Evolutionary conservation across 768 basidiomycete species (phyloP).

Genomic region (Boletus sensibilis): DNA sequence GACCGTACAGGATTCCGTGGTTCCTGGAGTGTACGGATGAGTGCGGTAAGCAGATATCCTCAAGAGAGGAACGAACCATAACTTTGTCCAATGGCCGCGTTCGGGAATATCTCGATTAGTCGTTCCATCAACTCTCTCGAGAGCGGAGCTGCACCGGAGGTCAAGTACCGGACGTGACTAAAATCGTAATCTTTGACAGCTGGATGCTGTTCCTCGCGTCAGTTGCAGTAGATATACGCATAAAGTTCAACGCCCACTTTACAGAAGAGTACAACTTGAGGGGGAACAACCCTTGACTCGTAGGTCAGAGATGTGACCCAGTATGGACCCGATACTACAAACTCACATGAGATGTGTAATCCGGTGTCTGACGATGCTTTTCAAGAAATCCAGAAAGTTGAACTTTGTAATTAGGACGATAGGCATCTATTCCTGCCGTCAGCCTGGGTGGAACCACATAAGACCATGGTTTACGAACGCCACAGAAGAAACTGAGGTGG

Average conservation of each 20-base stretch:
- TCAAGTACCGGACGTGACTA: constrained; percentile 38
- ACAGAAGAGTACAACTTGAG: constrained; percentile 48
- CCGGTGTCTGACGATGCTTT: constrained; percentile 44
- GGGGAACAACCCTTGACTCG: constrained; percentile 41
- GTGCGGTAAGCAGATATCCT: neutral
- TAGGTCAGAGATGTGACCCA: neutral
- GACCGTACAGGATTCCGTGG: constrained; percentile 63
- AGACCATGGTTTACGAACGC: constrained; percentile 40
- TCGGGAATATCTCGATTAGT: constrained; percentile 46
- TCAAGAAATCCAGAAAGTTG: constrained; percentile 43
- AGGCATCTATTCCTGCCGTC: constrained; percentile 41
- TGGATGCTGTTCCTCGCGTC: constrained; percentile 34
- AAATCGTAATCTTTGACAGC: constrained; percentile 40
- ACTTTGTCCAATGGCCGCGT: constrained; percentile 55
- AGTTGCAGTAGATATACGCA: neutral
- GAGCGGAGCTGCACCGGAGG: constrained; percentile 58
- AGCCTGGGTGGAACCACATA: neutral
- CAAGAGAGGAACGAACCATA: constrained; percentile 43
- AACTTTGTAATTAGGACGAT: constrained; percentile 48
- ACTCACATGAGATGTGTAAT: constrained; percentile 46
- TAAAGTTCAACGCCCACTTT: constrained; percentile 36
- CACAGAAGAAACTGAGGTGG: constrained; percentile 55
- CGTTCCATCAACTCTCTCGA: constrained; percentile 48
- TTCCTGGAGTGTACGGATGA: constrained; percentile 37
- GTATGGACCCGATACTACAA: neutral